phyloP scores from a whole-genome alignment of 306 rosid genomes.

The Lathyrus sativus region DNA sequence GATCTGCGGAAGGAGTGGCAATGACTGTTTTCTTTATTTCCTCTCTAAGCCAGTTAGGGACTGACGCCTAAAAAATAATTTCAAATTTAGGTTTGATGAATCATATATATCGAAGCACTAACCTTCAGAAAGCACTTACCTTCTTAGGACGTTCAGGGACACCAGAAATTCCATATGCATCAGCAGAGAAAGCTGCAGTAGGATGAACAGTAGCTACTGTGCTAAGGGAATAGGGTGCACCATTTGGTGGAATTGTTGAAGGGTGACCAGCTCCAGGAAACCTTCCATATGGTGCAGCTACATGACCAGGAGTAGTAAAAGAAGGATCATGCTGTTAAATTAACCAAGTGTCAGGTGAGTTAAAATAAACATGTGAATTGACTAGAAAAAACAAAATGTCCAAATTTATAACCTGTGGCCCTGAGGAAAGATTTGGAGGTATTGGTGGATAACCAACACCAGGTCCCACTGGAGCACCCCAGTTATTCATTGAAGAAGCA shows the following conservation, averaged over 20 bases:
- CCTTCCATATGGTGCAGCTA: slow-evolving; percentile 76
- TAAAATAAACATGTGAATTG: slow-evolving; percentile 18
- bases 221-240: slow-evolving; percentile 58
- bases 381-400: slow-evolving; percentile 16
- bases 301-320: slow-evolving; percentile 63
- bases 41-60: slow-evolving; percentile 96
- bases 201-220: slow-evolving; percentile 66
- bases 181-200: slow-evolving; percentile 67
- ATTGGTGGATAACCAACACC: slow-evolving; percentile 67
- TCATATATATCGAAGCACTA: slow-evolving; percentile 34
- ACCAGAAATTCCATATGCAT: slow-evolving; percentile 74
- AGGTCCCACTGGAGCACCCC: slow-evolving; percentile 67
- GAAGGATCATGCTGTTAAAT: slow-evolving; percentile 76
- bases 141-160: slow-evolving; percentile 92
- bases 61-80: slow-evolving; percentile 70
- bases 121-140: slow-evolving; percentile 49
- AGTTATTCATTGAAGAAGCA: slow-evolving; percentile 59
- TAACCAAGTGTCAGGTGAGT: slow-evolving; percentile 42
- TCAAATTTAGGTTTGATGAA: slow-evolving; percentile 34
- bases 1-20: slow-evolving; percentile 68
- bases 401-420: slow-evolving; percentile 71
- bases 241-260: slow-evolving; percentile 62
- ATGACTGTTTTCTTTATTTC: slow-evolving; percentile 91
- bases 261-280: slow-evolving; percentile 73
- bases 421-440: slow-evolving; percentile 65